Evolutionary conservation across 768 basidiomycete species (phyloP), one percentile per base, ranked within the genome.

Genomic region (Leucosporidium scottii): DNA sequence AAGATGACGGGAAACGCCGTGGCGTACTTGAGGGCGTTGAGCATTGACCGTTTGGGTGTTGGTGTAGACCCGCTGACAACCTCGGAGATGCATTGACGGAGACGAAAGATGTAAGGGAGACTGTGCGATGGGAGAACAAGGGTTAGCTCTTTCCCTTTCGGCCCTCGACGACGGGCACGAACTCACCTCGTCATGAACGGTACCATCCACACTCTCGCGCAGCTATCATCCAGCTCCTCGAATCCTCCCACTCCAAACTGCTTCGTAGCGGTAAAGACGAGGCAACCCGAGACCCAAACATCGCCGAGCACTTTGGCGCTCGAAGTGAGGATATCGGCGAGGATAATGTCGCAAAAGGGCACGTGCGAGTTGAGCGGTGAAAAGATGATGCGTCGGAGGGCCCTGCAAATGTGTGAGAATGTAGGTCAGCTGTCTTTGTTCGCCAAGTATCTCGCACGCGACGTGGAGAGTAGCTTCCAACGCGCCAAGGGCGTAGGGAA

Each of bases 231-330:
- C 47, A 13, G 47, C 20, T 30, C 48, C n/a, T 61, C 58, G 31
- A 61, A 53, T 49, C 59, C 58, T 23, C 60, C 63, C 53, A 59
- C 30, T 25, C 64, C 56, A 21, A 67, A 55, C 51, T 59, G 27
- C 30, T 62, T 25, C 3, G 55, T 54, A n/a, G 12, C 58, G 18
- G 39, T 34, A 28, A 57, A 10, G 62, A 68, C 31, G 28, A 66
- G 57, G 62, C 64, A 70, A 25, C 57, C 73, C 7, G 90, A 91
- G 54, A 97, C 80, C 91, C 91, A 97, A 51, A 93, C 80, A 75
- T 98, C 96, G 18, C 94, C 94, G 25, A 97, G 81, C 50, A 99
- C 92, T 80, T 96, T 97, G 47, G 96, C 93, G 75, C 90, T 94
- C 3, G 93, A 97, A 2, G 96, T 99, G 75, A 93, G 84, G 68